These are phyloP conservation scores for Neofusicoccum umdonicola DNA, from an alignment of 2,329 filamentous ascomycete species.

Conservation along the genomic window DNA sequence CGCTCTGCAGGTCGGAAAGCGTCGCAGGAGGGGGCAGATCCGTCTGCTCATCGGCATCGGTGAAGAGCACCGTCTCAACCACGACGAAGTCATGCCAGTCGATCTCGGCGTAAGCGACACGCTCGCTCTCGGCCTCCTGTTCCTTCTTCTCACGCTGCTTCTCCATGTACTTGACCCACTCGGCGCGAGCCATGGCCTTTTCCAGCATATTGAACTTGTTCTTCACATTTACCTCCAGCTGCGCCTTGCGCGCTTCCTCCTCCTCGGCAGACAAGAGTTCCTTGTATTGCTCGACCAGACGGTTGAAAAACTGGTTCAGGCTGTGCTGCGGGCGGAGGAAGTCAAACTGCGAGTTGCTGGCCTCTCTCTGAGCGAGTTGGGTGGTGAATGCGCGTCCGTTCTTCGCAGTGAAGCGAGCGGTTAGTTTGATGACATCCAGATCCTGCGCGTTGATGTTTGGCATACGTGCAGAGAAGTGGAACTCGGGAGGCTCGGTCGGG, in stretches of 20 bases:
- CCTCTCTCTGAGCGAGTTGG: constrained; percentile 80
- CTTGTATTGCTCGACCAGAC: constrained; percentile 92
- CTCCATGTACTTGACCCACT: constrained; percentile 82
- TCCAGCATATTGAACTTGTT: constrained; percentile 79
- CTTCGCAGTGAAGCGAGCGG: constrained; percentile 87
- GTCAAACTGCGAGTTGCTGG: constrained; percentile 90
- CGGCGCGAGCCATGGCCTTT: constrained; percentile 79
- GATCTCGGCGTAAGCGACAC: constrained; percentile 74
- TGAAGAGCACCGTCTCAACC: constrained; percentile 91
- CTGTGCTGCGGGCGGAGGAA: constrained; percentile 94
- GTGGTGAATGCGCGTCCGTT: constrained; percentile 93
- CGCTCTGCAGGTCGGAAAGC: constrained; percentile 87
- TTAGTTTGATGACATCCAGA: constrained; percentile 69
- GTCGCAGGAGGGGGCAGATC: constrained; percentile 87
- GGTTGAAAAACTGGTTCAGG: constrained; percentile 91
- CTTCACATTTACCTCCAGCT: constrained; percentile 70
- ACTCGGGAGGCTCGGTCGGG: constrained; percentile 80
- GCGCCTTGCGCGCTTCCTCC: constrained; percentile 68
- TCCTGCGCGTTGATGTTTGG: constrained; percentile 96
- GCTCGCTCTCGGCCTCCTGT: constrained; percentile 80
- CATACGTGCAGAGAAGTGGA: constrained; percentile 93
- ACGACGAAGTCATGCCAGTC: constrained; percentile 98
- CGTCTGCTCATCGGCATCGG: constrained; percentile 78
- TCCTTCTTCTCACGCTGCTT: constrained; percentile 85
- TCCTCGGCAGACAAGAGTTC: constrained; percentile 69